Conservation (phyloP, 2,329 filamentous ascomycete species). For the Pseudovirgaria hyperparasitica region DNA sequence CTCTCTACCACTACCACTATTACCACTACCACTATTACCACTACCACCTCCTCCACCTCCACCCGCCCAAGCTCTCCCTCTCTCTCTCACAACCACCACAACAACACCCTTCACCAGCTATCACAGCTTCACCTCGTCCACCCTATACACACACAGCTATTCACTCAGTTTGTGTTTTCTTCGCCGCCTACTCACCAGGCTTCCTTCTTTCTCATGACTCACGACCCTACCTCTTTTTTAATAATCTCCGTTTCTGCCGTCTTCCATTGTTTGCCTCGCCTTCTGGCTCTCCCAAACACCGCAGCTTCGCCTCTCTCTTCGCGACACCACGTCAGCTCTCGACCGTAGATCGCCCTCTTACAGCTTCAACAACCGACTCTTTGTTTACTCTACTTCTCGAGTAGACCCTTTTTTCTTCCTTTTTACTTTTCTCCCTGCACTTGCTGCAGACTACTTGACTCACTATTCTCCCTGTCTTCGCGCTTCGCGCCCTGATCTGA, state of each 20-base stretch:
- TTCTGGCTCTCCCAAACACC: slow-evolving; percentile 1
- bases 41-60: slow-evolving; percentile 6
- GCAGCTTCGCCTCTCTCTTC: not conserved
- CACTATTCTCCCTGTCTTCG: slow-evolving; percentile 11
- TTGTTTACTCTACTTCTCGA: slow-evolving; percentile 19
- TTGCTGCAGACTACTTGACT: slow-evolving; percentile 16
- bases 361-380: slow-evolving; percentile 10
- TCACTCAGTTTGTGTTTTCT: slow-evolving; percentile 12
- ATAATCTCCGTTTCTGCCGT: slow-evolving; percentile 8
- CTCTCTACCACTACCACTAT: too few relatives aligned
- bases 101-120: slow-evolving; percentile 2
- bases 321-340: not conserved
- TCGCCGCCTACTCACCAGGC: slow-evolving; percentile 14
- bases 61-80: slow-evolving; percentile 7
- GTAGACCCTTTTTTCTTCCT: slow-evolving; percentile 14
- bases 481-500: slow-evolving; percentile 6
- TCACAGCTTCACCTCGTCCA: slow-evolving; percentile 2
- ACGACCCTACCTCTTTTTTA: too few relatives aligned
- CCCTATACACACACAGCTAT: slow-evolving; percentile 6
- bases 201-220: slow-evolving; percentile 10
- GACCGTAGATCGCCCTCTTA: not conserved
- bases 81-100: slow-evolving; percentile 4
- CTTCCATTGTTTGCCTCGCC: not conserved
- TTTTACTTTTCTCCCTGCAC: slow-evolving; percentile 21
- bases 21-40: too few relatives aligned